These are phyloP conservation scores for Entomortierella lignicola DNA, from an alignment of 192 early-diverging fungal species.

Conservation along the genomic window DNA sequence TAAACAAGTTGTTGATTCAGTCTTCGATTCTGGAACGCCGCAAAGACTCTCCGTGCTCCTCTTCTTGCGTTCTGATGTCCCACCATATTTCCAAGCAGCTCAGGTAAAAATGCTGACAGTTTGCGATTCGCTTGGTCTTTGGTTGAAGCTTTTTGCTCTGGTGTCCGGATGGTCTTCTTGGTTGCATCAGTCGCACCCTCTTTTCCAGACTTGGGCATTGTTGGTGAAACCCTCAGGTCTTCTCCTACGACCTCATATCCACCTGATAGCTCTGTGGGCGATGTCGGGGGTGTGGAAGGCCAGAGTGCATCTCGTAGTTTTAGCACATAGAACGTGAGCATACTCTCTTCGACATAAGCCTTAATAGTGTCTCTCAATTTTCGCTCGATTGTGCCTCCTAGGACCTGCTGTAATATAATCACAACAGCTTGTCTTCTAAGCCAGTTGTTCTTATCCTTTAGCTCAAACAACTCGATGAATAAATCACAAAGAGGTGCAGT, in stretches of 20 bases:
- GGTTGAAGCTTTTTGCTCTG: slow-evolving; percentile 59
- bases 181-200: background rate
- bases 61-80: slow-evolving; percentile 83
- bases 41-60: slow-evolving; percentile 78
- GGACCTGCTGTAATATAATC: slow-evolving; percentile 85
- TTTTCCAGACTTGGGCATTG: slow-evolving; percentile 1
- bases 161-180: slow-evolving; percentile 45
- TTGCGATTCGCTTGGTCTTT: slow-evolving; percentile 63
- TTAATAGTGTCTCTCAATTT: slow-evolving; percentile 59
- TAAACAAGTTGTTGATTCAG: slow-evolving; percentile 87
- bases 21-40: slow-evolving; percentile 77
- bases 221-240: slow-evolving; percentile 4
- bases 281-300: slow-evolving; percentile 43
- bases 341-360: slow-evolving; percentile 47
- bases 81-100: slow-evolving; percentile 81
- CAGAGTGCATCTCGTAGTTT: slow-evolving; percentile 62
- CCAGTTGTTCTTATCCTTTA: slow-evolving; percentile 89
- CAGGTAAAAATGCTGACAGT: slow-evolving; percentile 71
- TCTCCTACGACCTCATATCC: slow-evolving; percentile 21
- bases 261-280: background rate
- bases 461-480: slow-evolving; percentile 94
- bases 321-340: slow-evolving; percentile 57
- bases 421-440: slow-evolving; percentile 87
- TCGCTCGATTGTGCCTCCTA: slow-evolving; percentile 90
- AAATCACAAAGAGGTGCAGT: slow-evolving; percentile 84